Evolutionary conservation across 768 basidiomycete species (phyloP), one percentile per base, ranked within the genome.

Genomic region (Termitomyces sp.): DNA sequence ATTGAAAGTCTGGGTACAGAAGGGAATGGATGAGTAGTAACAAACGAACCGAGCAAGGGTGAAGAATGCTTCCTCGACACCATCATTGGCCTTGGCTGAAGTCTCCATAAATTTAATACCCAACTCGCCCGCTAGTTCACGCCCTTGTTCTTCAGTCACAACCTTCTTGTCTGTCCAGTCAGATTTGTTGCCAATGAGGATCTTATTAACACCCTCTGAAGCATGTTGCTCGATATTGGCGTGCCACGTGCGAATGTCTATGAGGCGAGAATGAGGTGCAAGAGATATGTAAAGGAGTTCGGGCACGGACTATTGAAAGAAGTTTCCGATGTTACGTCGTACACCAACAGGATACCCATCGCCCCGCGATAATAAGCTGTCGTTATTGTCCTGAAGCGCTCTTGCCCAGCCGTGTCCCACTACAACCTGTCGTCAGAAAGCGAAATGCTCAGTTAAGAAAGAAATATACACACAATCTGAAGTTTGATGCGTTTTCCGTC

Each of bases 341-440:
- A 99, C n/a, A 99, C 95, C 54, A 99, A 82, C 52, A 99, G 80
- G 66, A 98, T 99, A 51, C 97, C 97, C 87, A 97, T 96, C 20
- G 97, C 97, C 35, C 96, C 96, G 59, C 97, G 91, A 79, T 99
- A 99, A 74, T 99, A 99, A 11, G 97, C 94, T 20, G 95, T 95
- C 42, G 97, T 98, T 70, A 99, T 98, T 18, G 97, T 98, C 67
- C 96, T 81, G 78, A 98, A 98, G 25, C 95, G 89, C 76, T 99
- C 97, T 77, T 98, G 96, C 31, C 97, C 97, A 53, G 96, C 95
- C 56, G 96, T 99, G 70, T 98, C 96, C 96, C 96, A 98, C 95
- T 98, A 51, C 49, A 25, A 9, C 29, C 49, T 55, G 44, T 46
- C 20, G 55, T 58, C 39, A 60, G 58, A 25, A 27, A 20, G n/a